These are phyloP conservation scores for Candida koratica DNA, from an alignment of 805 yeast species.

Conservation along the genomic window DNA sequence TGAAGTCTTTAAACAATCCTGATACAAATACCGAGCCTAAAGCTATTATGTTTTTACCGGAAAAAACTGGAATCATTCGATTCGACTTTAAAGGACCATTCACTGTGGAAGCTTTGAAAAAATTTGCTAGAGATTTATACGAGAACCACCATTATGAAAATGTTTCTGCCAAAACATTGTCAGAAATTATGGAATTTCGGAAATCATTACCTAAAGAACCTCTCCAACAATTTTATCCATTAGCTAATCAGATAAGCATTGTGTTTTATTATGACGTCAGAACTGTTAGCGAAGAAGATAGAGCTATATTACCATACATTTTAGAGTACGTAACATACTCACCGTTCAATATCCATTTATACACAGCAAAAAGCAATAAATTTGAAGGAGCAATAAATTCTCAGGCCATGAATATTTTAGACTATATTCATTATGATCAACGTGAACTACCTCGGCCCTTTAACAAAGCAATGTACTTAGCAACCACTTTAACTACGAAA, in stretches of 20 bases:
- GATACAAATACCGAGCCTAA: slow-evolving; percentile 29
- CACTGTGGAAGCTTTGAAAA: slow-evolving; percentile 29
- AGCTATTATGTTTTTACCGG: slow-evolving; percentile 52
- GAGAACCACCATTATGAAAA: slow-evolving; percentile 43
- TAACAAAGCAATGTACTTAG: slow-evolving; percentile 44
- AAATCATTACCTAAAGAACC: slow-evolving; percentile 30
- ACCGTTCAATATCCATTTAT: slow-evolving; percentile 52
- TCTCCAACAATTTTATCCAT: slow-evolving; percentile 33
- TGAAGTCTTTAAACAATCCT: slow-evolving; percentile 26
- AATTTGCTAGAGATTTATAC: slow-evolving; percentile 46
- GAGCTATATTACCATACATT: slow-evolving; percentile 54
- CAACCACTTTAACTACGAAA: slow-evolving; percentile 52
- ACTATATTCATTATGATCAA: slow-evolving; percentile 42
- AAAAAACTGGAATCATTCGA: slow-evolving; percentile 42
- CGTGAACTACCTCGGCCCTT: slow-evolving; percentile 30
- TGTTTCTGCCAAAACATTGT: slow-evolving; percentile 25
- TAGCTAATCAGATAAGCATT: slow-evolving; percentile 44
- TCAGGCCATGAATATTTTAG: slow-evolving; percentile 40
- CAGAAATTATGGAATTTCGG: slow-evolving; percentile 27
- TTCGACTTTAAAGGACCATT: slow-evolving; percentile 42
- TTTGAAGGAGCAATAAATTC: slow-evolving; percentile 35
- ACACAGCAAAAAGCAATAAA: slow-evolving; percentile 45
- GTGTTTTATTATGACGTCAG: slow-evolving; percentile 52
- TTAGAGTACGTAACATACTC: slow-evolving; percentile 54
- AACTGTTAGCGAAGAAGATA: slow-evolving; percentile 56